These are phyloP conservation scores for Fusarium anguioides DNA, from an alignment of 2,329 filamentous ascomycete species.

Conservation along the genomic window DNA sequence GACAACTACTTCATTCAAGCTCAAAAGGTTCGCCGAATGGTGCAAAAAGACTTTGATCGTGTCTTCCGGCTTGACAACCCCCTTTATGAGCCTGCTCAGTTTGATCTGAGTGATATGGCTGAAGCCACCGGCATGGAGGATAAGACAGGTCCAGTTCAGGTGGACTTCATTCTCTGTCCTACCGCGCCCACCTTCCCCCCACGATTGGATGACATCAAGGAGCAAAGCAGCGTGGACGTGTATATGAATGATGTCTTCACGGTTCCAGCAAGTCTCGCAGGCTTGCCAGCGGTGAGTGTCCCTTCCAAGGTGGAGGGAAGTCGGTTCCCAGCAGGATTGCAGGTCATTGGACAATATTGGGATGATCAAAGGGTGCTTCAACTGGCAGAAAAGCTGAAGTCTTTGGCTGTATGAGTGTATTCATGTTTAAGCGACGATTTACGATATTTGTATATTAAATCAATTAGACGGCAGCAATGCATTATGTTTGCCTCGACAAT, in stretches of 20 bases:
- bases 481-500: neutral
- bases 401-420: constrained; percentile 40
- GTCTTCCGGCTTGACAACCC: constrained; percentile 79
- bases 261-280: constrained; percentile 92
- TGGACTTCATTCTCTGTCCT: constrained; percentile 89
- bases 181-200: constrained; percentile 85
- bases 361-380: constrained; percentile 74
- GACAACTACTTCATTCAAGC: constrained; percentile 98
- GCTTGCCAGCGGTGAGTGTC: constrained; percentile 87
- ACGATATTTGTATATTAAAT: constrained; percentile 33
- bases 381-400: constrained; percentile 62
- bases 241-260: constrained; percentile 98
- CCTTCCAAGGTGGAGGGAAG: constrained; percentile 61
- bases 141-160: constrained; percentile 69
- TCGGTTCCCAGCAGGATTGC: constrained; percentile 66
- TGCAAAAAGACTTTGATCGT: constrained; percentile 86
- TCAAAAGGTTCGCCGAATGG: constrained; percentile 84
- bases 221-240: constrained; percentile 71
- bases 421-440: constrained; percentile 15
- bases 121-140: constrained; percentile 63
- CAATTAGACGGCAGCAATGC: neutral
- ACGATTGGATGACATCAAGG: constrained; percentile 65
- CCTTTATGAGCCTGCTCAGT: constrained; percentile 65
- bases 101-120: constrained; percentile 70
- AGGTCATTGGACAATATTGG: constrained; percentile 84